phyloP scores from a whole-genome alignment of 495 filamentous ascomycete genomes.

The Penicillium roqueforti region DNA sequence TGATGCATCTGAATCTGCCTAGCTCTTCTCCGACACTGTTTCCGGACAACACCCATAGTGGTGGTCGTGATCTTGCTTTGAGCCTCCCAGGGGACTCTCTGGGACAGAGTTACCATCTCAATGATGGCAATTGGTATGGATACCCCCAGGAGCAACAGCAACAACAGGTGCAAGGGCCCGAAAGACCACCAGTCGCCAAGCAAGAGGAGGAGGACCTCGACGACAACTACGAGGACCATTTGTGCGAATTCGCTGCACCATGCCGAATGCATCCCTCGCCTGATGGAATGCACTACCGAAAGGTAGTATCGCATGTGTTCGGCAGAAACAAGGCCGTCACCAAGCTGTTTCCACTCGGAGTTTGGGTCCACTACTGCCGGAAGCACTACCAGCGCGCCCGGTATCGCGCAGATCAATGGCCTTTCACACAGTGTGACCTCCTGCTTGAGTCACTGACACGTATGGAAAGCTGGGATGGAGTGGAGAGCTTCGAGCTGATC shows the following conservation, averaged over 20 bases:
- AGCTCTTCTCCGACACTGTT: neutral
- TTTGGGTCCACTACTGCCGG: constrained; percentile 72
- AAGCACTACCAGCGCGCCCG: constrained; percentile 80
- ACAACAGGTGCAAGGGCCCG: neutral
- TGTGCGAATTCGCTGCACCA: constrained; percentile 21
- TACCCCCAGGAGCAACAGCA: neutral
- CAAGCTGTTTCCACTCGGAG: constrained; percentile 54
- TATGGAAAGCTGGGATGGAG: constrained; percentile 56
- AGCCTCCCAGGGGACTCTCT: neutral
- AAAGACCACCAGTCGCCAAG: neutral
- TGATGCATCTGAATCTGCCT: neutral
- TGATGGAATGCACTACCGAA: constrained; percentile 45
- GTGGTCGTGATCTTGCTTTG: neutral
- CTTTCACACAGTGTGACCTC: constrained; percentile 55
- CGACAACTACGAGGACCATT: neutral
- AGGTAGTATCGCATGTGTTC: constrained; percentile 79
- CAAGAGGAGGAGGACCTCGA: neutral
- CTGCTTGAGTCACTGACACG: constrained; percentile 54
- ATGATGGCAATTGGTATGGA: neutral
- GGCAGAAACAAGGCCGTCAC: constrained; percentile 83
- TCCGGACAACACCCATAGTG: neutral
- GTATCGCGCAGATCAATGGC: constrained; percentile 61
- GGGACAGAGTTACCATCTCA: neutral
- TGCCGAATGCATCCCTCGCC: constrained; percentile 18
- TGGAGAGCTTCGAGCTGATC: constrained; percentile 31